Evolutionary conservation across 2,329 filamentous ascomycete genomes (phyloP).

Genomic region (Aspergillus amoenus): DNA sequence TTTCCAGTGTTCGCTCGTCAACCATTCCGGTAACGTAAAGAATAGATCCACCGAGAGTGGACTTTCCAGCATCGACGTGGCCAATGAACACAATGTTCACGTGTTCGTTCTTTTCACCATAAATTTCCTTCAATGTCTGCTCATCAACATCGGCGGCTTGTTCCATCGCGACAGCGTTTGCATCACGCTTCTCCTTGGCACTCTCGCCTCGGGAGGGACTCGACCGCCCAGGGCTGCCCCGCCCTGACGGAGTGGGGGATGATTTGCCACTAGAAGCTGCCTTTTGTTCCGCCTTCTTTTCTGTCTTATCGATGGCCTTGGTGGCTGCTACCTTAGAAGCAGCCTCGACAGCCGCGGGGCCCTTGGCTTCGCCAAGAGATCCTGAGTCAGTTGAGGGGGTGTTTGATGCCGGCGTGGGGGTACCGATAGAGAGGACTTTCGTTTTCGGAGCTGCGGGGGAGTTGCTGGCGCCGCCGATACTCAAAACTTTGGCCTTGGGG

Average conservation of each 20-base stretch:
- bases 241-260: slow-evolving; percentile 79
- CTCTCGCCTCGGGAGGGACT: slow-evolving; percentile 67
- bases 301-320: slow-evolving; percentile 91
- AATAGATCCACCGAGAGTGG: slow-evolving; percentile 89
- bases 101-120: slow-evolving; percentile 73
- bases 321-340: slow-evolving; percentile 77
- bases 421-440: slow-evolving; percentile 77
- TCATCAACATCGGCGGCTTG: slow-evolving; percentile 79
- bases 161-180: slow-evolving; percentile 81
- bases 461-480: slow-evolving; percentile 56
- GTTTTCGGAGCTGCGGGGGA: slow-evolving; percentile 54
- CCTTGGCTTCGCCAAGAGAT: slow-evolving; percentile 49
- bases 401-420: slow-evolving; percentile 35
- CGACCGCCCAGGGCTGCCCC: slow-evolving; percentile 74
- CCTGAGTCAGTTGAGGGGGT: slow-evolving; percentile 50
- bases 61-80: slow-evolving; percentile 98
- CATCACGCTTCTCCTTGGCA: slow-evolving; percentile 63
- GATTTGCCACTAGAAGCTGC: slow-evolving; percentile 65
- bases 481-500: slow-evolving; percentile 61
- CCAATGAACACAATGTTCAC: slow-evolving; percentile 98
- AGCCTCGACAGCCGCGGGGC: slow-evolving; percentile 59
- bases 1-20: slow-evolving; percentile 97
- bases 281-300: slow-evolving; percentile 58
- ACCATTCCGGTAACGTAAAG: slow-evolving; percentile 96
- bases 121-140: slow-evolving; percentile 87